These are phyloP conservation scores for Stagonosporopsis cucurbitacearum DNA, from an alignment of 2,329 filamentous ascomycete species.

Conservation along the genomic window DNA sequence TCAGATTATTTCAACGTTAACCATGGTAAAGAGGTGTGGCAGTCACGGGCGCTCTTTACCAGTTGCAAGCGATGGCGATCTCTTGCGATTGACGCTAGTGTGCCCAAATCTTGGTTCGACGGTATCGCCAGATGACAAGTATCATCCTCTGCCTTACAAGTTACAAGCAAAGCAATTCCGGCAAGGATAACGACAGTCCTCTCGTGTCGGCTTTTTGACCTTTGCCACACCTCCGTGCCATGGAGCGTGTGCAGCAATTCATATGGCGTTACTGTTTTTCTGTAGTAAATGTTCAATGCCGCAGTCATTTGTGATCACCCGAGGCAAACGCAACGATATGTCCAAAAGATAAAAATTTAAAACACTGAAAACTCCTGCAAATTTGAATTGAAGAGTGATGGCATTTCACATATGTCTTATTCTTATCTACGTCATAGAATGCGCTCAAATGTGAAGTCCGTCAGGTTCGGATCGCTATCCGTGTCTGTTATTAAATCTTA, in stretches of 20 bases:
- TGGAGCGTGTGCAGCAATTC: not conserved
- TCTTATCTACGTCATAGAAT: conserved; percentile 4
- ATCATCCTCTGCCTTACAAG: not conserved
- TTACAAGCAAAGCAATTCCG: not conserved
- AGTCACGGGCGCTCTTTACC: not conserved
- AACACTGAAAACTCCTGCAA: not conserved
- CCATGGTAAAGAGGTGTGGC: not conserved
- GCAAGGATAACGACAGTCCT: not conserved
- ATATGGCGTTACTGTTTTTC: not conserved
- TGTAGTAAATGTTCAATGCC: not conserved
- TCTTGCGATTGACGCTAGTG: not conserved
- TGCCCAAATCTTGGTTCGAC: not conserved
- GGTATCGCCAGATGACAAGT: conserved; percentile 2
- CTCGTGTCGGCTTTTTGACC: not conserved
- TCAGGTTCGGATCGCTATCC: not conserved
- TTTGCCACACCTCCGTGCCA: not conserved
- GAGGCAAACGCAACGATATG: not conserved
- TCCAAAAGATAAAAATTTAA: not conserved
- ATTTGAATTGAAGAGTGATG: not conserved
- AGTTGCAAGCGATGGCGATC: conserved; percentile 6
- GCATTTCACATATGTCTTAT: not conserved
- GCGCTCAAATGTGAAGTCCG: not conserved
- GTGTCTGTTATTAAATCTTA: conserved; percentile 3
- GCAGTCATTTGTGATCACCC: not conserved
- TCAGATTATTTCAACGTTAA: not conserved